These are phyloP conservation scores for Saccharomycopsis malanga DNA, from an alignment of 805 yeast genomes.

Conservation along the genomic window DNA sequence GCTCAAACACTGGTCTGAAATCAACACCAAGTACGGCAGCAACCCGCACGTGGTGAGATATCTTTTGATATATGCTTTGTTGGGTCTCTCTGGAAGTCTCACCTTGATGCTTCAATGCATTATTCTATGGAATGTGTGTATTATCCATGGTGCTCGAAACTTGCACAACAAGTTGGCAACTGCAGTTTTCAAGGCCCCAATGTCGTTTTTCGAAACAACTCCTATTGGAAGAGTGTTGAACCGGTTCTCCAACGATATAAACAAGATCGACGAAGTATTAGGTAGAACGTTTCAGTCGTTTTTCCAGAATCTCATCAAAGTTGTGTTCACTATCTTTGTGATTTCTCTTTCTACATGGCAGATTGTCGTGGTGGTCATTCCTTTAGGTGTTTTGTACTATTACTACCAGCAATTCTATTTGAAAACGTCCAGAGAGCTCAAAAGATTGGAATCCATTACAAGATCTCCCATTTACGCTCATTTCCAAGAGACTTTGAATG, in stretches of 20 bases:
- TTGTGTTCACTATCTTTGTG: conserved; percentile 68
- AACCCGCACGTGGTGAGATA: conserved; percentile 72
- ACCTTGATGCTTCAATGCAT: conserved; percentile 59
- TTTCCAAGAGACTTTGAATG: conserved; percentile 74
- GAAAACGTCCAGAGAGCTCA: conserved; percentile 72
- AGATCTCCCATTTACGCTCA: conserved; percentile 78
- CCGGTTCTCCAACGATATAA: conserved; percentile 86
- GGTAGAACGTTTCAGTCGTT: conserved; percentile 69
- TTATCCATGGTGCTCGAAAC: conserved; percentile 72
- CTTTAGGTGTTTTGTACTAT: conserved; percentile 57
- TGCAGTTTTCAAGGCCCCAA: conserved; percentile 78
- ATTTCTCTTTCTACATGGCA: conserved; percentile 86
- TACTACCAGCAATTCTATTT: conserved; percentile 73
- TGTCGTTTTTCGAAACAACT: conserved; percentile 93
- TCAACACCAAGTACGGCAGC: conserved; percentile 57
- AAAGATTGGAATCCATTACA: conserved; percentile 75
- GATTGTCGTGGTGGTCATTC: conserved; percentile 63
- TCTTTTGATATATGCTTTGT: conserved; percentile 62
- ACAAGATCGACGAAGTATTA: conserved; percentile 74
- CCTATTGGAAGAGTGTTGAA: conserved; percentile 90
- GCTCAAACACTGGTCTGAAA: conserved; percentile 97
- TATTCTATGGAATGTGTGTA: conserved; percentile 70
- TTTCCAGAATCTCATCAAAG: conserved; percentile 53
- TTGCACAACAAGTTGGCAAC: conserved; percentile 72
- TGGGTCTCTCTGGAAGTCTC: conserved; percentile 64